These are phyloP conservation scores for Gigaspora rosea DNA, from an alignment of 192 early-diverging fungal species.

Conservation along the genomic window DNA sequence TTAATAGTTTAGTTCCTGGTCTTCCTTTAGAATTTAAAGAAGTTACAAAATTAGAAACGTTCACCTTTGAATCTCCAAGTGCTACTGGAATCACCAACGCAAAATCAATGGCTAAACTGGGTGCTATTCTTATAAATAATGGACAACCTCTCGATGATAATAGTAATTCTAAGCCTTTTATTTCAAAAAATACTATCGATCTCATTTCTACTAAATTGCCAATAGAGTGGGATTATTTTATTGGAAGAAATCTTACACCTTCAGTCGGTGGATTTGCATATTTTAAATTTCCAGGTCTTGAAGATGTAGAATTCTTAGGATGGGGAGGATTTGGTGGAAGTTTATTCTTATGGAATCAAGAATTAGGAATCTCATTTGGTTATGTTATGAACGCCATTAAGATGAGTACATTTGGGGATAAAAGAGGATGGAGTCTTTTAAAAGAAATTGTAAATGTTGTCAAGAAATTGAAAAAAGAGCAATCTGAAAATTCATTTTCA, in stretches of 20 bases:
- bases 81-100: slow-evolving; percentile 61
- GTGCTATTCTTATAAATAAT: slow-evolving; percentile 62
- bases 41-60: too few relatives aligned
- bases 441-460: slow-evolving; percentile 41
- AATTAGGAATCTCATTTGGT: slow-evolving; percentile 55
- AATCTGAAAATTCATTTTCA: too few relatives aligned
- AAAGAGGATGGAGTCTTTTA: slow-evolving; percentile 53
- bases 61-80: slow-evolving; percentile 32
- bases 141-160: slow-evolving; percentile 38
- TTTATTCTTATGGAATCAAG: slow-evolving; percentile 58
- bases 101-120: slow-evolving; percentile 57
- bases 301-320: slow-evolving; percentile 49
- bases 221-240: slow-evolving; percentile 32
- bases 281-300: slow-evolving; percentile 10
- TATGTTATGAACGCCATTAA: slow-evolving; percentile 61
- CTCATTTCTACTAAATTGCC: slow-evolving; percentile 29
- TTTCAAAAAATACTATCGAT: slow-evolving; percentile 32
- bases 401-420: slow-evolving; percentile 49
- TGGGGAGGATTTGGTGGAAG: slow-evolving; percentile 69
- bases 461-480: slow-evolving; percentile 12
- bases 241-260: slow-evolving; percentile 32
- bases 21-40: too few relatives aligned
- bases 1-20: too few relatives aligned
- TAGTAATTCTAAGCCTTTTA: slow-evolving; percentile 16
- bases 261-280: slow-evolving; percentile 48